Base-by-base conservation (phyloP, 2,329 filamentous ascomycete genomes). In the Colletotrichum agaves region DNA sequence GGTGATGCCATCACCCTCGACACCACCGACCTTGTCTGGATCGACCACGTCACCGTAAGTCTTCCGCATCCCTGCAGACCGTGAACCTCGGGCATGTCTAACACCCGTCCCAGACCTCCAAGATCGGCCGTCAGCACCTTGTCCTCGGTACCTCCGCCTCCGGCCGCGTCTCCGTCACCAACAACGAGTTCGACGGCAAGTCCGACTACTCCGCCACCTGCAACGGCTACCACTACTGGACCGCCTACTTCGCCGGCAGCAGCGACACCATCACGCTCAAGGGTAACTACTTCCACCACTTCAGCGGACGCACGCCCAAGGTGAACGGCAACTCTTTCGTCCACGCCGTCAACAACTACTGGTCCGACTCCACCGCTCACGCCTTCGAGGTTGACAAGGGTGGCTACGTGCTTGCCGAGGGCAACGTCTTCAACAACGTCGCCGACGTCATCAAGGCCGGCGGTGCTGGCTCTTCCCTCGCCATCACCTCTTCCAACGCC, bases 291-390 rank as follows among this genome's bases (percentile, higher is more conserved):
- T 80, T 89, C 74, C 84, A 88, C 81, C 81, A 87, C 76, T 84
- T 83, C 61, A 84, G 81, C n/a, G 87, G 87, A 67, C 86, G 87
- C 67, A 78, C 80, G 17, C 87, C 87, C 72, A 88, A 89, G 79
- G 80, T 89, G 37, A 81, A 81, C 39, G 85, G 85, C 76, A 86
- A 86, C 62, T 81, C 87, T 55, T 78, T 82, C 21, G 76, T 90
- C 62, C 87, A 90, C 77, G 86, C 84, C 55, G 84, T 88, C 75
- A 89, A 89, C 83, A 89, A 89, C 82, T 87, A 85, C 82, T 88
- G 82, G 79, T 81, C 86, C 74, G 80, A 83, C 73, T 85, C 83
- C 75, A 74, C 77, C 19, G 84, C 83, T 49, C 87, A 89, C 77
- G 84, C 85, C 17, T 88, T 89, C 74, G 87, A 87, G 77, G 76